A percentile compares a stretch with the other conserved stretches of the same genome.
Evolutionary conservation across 441 rosid genomes (phyloP).

Genomic region (Dalechampia spathulata): DNA sequence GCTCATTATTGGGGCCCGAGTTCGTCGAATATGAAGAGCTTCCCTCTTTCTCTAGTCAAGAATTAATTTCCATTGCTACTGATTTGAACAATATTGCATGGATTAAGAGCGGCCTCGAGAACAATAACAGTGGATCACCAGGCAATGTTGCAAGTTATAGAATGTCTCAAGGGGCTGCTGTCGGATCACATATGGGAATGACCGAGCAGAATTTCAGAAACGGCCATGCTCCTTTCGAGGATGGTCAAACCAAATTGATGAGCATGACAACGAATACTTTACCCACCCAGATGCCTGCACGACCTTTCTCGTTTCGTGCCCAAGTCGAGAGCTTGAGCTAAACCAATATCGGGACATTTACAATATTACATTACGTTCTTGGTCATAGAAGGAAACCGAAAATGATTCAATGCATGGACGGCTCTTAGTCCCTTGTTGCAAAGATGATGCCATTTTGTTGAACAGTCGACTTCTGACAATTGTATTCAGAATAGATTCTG

Average conservation of each 20-base stretch:
- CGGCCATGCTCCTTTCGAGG: conserved; percentile 26
- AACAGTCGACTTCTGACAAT: conserved; percentile 3
- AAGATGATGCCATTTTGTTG: conserved; percentile 19
- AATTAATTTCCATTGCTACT: conserved; percentile 68
- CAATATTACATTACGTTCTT: conserved; percentile 5
- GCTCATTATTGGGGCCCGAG: conserved; percentile 63
- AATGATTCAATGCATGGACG: conserved; percentile 19
- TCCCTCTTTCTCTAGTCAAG: conserved; percentile 55
- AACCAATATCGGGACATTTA: not conserved
- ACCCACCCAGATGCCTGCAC: conserved; percentile 37
- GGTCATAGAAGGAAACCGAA: conserved; percentile 2
- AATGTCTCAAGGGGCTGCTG: conserved; percentile 24
- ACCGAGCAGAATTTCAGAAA: conserved; percentile 31
- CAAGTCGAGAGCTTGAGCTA: conserved; percentile 44
- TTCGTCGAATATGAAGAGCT: conserved; percentile 74
- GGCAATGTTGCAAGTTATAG: conserved; percentile 18
- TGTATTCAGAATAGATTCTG: conserved; percentile 1
- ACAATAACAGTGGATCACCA: conserved; percentile 14
- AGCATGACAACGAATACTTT: conserved; percentile 31
- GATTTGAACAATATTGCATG: conserved; percentile 87
- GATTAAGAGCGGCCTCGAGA: conserved; percentile 71
- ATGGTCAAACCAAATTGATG: conserved; percentile 36
- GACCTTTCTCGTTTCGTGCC: conserved; percentile 39
- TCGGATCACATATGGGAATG: conserved; percentile 31
- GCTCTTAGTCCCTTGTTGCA: not conserved